Conservation (phyloP, 176 grass and related monocot genomes). For the Stipa capillata region DNA sequence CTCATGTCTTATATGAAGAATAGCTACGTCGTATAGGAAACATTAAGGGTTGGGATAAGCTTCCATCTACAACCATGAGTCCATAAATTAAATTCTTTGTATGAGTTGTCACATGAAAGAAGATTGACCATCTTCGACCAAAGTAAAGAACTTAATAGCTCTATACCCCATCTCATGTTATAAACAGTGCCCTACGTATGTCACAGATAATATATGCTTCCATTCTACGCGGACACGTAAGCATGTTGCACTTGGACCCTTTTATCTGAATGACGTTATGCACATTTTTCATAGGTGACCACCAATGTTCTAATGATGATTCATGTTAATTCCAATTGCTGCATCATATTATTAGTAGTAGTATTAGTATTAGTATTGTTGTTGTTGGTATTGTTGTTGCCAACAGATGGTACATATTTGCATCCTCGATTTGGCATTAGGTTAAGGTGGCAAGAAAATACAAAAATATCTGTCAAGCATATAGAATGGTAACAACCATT, state of each 20-base stretch:
- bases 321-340: neutral
- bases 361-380: no score
- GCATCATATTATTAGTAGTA: neutral
- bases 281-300: neutral
- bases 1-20: neutral
- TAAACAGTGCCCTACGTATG: neutral
- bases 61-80: constrained; percentile 1
- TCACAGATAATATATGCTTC: neutral
- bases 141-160: neutral
- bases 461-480: no score
- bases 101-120: neutral
- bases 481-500: neutral
- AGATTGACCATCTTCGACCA: neutral
- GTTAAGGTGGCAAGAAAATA: neutral
- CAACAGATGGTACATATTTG: neutral
- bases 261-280: neutral
- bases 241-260: neutral
- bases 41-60: neutral
- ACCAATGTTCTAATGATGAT: neutral
- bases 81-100: neutral
- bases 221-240: neutral
- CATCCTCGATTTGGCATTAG: neutral
- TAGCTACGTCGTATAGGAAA: neutral
- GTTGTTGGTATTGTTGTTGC: neutral
- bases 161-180: neutral